Base-by-base conservation (phyloP, 371 early-diverging fungal species). In the Choanephora cucurbitarum region DNA sequence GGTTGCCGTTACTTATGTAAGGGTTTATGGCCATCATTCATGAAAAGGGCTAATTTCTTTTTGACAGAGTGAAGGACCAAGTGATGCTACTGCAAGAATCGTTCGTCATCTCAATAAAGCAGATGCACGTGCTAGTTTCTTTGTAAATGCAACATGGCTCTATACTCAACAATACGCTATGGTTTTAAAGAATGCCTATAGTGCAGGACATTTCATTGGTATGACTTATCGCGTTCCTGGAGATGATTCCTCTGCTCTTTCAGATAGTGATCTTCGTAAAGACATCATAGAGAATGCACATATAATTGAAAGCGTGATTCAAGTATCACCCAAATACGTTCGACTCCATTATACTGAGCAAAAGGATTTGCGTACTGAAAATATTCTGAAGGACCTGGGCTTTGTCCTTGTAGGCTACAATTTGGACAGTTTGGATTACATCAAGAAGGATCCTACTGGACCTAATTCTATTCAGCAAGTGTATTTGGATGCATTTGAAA, bases 1-100 rank as follows among this genome's bases (percentile, higher is more conserved):
- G 45, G 58, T 83, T 50, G 84, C 84, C 1, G 62, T 83, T 9
- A 83, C 81, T n/a, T 80, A 72, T 63, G 83, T 80, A 76, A 69
- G 72, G n/a, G n/a, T n/a, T n/a, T n/a, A n/a, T n/a, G n/a, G n/a
- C n/a, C n/a, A n/a, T n/a, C n/a, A n/a, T n/a, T n/a, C n/a, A n/a
- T n/a, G n/a, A n/a, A n/a, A n/a, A n/a, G n/a, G n/a, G n/a, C n/a
- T n/a, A n/a, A n/a, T n/a, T 9, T 37, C 37, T 28, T 28, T 3
- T 10, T 19, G 21, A 44, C 63, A 83, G 82, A 79, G 75, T 32
- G 84, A 84, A 49, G 82, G 84, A 22, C 84, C 82, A n/a, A 84
- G 81, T 57, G 82, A 84, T 62, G 80, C 74, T 9, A 81, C 82
- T 0, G 75, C 73, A 32, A 77, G 78, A 53, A 79, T 82, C 41